These are phyloP conservation scores for Euphorbia peplus DNA, from an alignment of 345 rosid genomes.

Conservation along the genomic window DNA sequence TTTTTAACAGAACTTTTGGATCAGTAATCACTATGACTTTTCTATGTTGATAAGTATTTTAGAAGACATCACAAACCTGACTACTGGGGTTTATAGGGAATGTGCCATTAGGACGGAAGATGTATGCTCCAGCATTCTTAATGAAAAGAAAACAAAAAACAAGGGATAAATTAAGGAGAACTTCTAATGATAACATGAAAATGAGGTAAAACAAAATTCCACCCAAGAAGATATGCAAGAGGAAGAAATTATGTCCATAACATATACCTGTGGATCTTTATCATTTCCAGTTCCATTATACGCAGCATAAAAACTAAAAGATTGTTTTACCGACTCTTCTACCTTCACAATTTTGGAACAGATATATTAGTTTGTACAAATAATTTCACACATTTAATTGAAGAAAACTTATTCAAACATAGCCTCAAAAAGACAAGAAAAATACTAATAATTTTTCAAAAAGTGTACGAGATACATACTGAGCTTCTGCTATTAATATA, in stretches of 20 bases:
- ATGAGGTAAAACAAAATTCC: constrained; percentile 9
- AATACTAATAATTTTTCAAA: constrained; percentile 3
- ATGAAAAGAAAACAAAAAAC: constrained; percentile 11
- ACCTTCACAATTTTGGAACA: constrained; percentile 45
- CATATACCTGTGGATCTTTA: constrained; percentile 70
- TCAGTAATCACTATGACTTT: constrained; percentile 6
- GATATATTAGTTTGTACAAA: constrained; percentile 25
- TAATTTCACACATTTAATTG: background rate
- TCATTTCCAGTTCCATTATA: constrained; percentile 57
- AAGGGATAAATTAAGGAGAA: constrained; percentile 11
- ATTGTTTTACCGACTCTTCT: constrained; percentile 58
- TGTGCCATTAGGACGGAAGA: constrained; percentile 93
- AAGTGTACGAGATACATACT: constrained; percentile 39
- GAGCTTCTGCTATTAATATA: constrained; percentile 57
- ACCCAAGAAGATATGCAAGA: constrained; percentile 3
- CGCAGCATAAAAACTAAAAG: constrained; percentile 65
- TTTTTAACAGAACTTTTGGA: constrained; percentile 5
- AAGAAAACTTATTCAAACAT: background rate
- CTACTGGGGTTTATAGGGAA: constrained; percentile 47
- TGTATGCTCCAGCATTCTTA: constrained; percentile 86
- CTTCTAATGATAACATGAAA: constrained; percentile 11
- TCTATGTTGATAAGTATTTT: constrained; percentile 8
- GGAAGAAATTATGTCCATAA: constrained; percentile 18
- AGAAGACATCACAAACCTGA: constrained; percentile 49
- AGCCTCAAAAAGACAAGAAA: constrained; percentile 3